phyloP scores from a whole-genome alignment of 805 yeast species.

The Metschnikowia matae region DNA sequence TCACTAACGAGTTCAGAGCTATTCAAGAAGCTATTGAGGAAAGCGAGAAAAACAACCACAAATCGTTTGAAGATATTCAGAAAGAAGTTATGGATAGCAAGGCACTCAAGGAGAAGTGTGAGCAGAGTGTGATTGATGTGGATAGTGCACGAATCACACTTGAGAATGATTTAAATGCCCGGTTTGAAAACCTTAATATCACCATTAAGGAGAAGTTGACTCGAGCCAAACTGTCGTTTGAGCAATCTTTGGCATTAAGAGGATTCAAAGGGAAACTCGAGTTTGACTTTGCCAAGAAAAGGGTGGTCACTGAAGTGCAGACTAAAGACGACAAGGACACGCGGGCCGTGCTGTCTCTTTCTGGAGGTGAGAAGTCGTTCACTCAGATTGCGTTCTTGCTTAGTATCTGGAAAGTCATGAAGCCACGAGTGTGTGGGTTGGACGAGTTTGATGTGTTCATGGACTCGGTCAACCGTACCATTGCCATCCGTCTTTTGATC shows the following conservation, averaged over 20 bases:
- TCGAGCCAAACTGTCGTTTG: slow-evolving; percentile 44
- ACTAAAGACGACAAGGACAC: slow-evolving; percentile 55
- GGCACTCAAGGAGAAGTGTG: slow-evolving; percentile 39
- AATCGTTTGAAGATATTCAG: slow-evolving; percentile 53
- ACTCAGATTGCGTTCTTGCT: slow-evolving; percentile 84
- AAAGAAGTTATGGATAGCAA: slow-evolving; percentile 43
- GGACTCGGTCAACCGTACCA: slow-evolving; percentile 87
- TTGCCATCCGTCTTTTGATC: slow-evolving; percentile 71
- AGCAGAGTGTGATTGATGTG: slow-evolving; percentile 35
- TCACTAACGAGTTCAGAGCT: slow-evolving; percentile 45
- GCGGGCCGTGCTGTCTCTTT: slow-evolving; percentile 74
- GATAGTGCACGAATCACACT: slow-evolving; percentile 23
- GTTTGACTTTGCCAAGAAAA: slow-evolving; percentile 52
- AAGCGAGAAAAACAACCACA: slow-evolving; percentile 52
- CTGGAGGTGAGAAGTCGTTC: slow-evolving; percentile 97
- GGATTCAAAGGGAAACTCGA: slow-evolving; percentile 70
- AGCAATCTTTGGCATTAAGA: slow-evolving; percentile 56
- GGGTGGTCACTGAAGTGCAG: slow-evolving; percentile 56
- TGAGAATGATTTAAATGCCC: slow-evolving; percentile 26
- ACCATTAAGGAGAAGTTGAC: slow-evolving; percentile 28
- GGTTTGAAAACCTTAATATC: slow-evolving; percentile 32
- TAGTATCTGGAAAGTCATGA: slow-evolving; percentile 92
- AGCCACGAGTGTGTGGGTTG: slow-evolving; percentile 78
- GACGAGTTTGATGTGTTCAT: slow-evolving; percentile 97
- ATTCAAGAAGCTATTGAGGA: slow-evolving; percentile 45